Conservation (phyloP, 2,329 filamentous ascomycete genomes). For the Fusarium beomiforme region DNA sequence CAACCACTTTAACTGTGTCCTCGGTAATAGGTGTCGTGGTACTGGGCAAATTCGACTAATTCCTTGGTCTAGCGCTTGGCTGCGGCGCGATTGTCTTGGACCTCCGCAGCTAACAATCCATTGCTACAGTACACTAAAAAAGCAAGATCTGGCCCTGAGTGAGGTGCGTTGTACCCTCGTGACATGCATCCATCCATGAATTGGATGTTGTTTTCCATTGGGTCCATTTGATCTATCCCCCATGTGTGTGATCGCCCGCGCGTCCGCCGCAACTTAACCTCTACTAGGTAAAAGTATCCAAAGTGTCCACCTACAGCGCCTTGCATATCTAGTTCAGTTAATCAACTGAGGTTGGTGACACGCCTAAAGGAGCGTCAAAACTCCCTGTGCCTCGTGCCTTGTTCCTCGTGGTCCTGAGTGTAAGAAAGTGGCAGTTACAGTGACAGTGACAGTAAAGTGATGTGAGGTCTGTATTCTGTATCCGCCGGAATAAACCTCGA, state of each 20-base stretch:
- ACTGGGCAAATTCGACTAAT: slow-evolving; percentile 5
- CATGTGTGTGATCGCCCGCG: slow-evolving; percentile 36
- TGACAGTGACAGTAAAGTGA: slow-evolving; percentile 2
- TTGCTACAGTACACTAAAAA: not conserved
- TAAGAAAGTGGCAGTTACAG: slow-evolving; percentile 17
- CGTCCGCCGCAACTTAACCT: slow-evolving; percentile 34
- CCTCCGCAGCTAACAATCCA: slow-evolving; percentile 18
- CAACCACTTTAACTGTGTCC: slow-evolving; percentile 4
- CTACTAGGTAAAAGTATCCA: slow-evolving; percentile 23
- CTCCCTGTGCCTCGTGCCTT: slow-evolving; percentile 31
- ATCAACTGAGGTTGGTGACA: not conserved
- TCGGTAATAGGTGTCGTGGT: slow-evolving; percentile 1
- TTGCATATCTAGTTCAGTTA: slow-evolving; percentile 13
- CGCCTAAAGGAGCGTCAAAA: slow-evolving; percentile 19
- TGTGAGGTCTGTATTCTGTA: not conserved
- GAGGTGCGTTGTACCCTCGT: slow-evolving; percentile 29
- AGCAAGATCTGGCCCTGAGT: not conserved
- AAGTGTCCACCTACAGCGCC: slow-evolving; percentile 13
- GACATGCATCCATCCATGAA: slow-evolving; percentile 32
- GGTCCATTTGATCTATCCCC: slow-evolving; percentile 7
- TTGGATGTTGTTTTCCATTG: slow-evolving; percentile 19
- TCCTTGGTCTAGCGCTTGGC: slow-evolving; percentile 15
- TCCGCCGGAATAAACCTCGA: slow-evolving; percentile 36
- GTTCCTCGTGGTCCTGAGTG: slow-evolving; percentile 22
- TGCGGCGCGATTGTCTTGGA: slow-evolving; percentile 17